A percentile compares a stretch with the other conserved stretches of the same genome.
Evolutionary conservation across 352 stramenopile species (phyloP).

Genomic region (Pythium oligandrum): DNA sequence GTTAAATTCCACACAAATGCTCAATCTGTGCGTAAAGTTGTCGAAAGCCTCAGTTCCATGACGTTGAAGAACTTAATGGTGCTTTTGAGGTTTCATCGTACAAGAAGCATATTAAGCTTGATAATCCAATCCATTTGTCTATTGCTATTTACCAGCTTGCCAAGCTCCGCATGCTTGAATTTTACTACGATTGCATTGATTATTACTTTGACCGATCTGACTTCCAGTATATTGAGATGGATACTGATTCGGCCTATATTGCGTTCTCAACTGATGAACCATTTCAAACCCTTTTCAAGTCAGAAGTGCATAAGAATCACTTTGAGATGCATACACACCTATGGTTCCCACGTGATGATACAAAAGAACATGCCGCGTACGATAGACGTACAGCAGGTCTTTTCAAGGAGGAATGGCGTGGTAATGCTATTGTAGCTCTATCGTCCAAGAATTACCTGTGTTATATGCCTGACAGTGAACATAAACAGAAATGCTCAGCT

Average conservation of each 20-base stretch:
- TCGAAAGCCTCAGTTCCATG: constrained; percentile 7
- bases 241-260: constrained; percentile 21
- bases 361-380: constrained; percentile 5
- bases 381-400: constrained; percentile 13
- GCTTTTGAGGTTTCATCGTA: constrained; percentile 9
- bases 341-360: constrained; percentile 17
- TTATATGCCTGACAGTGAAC: constrained; percentile 15
- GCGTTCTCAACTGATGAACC: constrained; percentile 14
- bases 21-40: background rate
- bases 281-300: constrained; percentile 17
- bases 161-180: constrained; percentile 17
- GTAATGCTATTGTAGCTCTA: constrained; percentile 20
- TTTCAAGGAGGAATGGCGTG: constrained; percentile 23
- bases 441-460: constrained; percentile 23
- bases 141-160: constrained; percentile 22
- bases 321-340: constrained; percentile 14
- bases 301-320: constrained; percentile 13
- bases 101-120: constrained; percentile 12
- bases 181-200: constrained; percentile 22
- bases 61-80: constrained; percentile 12
- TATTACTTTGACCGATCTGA: constrained; percentile 14
- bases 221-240: constrained; percentile 19
- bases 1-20: constrained; percentile 9
- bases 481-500: constrained; percentile 16
- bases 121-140: constrained; percentile 17